Percentiles rank a stretch among this genome's conserved stretches.
phyloP scores from a whole-genome alignment of 768 basidiomycete genomes.

The Mycena indigotica region DNA sequence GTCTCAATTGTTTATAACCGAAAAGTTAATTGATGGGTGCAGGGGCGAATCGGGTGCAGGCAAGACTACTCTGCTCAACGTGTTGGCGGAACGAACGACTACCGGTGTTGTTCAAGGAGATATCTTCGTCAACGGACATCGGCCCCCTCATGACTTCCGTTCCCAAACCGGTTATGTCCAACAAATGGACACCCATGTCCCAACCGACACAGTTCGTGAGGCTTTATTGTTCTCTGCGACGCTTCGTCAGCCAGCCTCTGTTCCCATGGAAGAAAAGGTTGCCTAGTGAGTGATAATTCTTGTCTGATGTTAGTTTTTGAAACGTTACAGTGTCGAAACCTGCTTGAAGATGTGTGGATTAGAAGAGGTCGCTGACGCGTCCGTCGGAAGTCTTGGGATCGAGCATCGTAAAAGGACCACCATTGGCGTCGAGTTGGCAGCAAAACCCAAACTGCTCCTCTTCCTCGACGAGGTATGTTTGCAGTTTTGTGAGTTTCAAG shows the following conservation, averaged over 20 bases:
- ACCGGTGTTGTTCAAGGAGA: conserved; percentile 54
- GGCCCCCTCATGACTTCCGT: conserved; percentile 58
- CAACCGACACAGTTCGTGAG: conserved; percentile 76
- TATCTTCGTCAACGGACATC: conserved; percentile 56
- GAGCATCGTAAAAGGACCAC: conserved; percentile 82
- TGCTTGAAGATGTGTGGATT: conserved; percentile 63
- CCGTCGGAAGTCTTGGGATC: conserved; percentile 66
- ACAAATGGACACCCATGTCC: conserved; percentile 81
- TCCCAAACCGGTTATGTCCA: conserved; percentile 84
- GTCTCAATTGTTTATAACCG: background rate
- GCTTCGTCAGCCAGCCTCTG: conserved; percentile 70
- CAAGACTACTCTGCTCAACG: conserved; percentile 62
- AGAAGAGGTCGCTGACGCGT: conserved; percentile 63
- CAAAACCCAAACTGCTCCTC: conserved; percentile 16
- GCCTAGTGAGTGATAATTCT: conserved; percentile 76
- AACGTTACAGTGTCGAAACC: conserved; percentile 48
- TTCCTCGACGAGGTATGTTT: conserved; percentile 24
- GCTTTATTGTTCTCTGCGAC: conserved; percentile 79
- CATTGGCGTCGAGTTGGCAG: conserved; percentile 41
- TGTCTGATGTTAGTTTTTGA: background rate
- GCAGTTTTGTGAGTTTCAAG: background rate
- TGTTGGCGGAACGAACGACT: conserved; percentile 50
- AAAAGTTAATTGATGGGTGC: background rate
- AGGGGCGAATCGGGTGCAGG: conserved; percentile 13
- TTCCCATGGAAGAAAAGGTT: conserved; percentile 71